Conservation (phyloP, 768 basidiomycete genomes). For the Boletus pseudopeckii region DNA sequence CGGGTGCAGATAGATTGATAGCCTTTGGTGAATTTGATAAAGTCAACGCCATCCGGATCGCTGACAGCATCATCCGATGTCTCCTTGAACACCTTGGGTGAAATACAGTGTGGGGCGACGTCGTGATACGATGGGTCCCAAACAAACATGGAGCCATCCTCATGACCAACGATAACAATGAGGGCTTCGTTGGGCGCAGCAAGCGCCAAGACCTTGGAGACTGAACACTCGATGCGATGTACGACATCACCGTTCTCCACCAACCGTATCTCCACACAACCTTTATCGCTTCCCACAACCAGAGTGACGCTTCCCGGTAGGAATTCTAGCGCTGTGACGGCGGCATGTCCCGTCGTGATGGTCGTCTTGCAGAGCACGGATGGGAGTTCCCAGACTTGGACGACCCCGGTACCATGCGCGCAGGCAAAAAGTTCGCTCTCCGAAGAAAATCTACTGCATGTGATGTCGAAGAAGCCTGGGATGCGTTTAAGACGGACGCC, state of each 20-base stretch:
- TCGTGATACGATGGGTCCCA: not conserved
- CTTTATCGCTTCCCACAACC: slow-evolving; percentile 9
- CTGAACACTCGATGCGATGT: slow-evolving; percentile 3
- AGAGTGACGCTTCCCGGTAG: slow-evolving; percentile 7
- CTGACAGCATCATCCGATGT: no score
- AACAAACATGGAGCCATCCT: slow-evolving; percentile 13
- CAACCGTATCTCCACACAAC: slow-evolving; percentile 12
- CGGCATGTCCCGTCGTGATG: slow-evolving; percentile 5
- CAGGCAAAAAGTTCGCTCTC: slow-evolving; percentile 6
- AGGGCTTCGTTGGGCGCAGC: slow-evolving; percentile 7
- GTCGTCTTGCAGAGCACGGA: slow-evolving; percentile 2
- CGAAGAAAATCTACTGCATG: slow-evolving; percentile 11
- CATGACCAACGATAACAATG: slow-evolving; percentile 10
- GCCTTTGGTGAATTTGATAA: slow-evolving; percentile 10
- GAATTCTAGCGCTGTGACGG: slow-evolving; percentile 13
- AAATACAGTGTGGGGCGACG: slow-evolving; percentile 6
- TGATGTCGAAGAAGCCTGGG: slow-evolving; percentile 13
- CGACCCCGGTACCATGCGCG: slow-evolving; percentile 14
- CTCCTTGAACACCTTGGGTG: not conserved
- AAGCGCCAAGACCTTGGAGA: slow-evolving; percentile 9
- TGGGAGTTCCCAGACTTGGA: slow-evolving; percentile 18
- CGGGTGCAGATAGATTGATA: slow-evolving; percentile 9
- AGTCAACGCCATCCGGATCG: slow-evolving; percentile 3
- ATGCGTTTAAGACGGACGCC: slow-evolving; percentile 11
- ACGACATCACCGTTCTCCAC: slow-evolving; percentile 12